Conservation (phyloP, 352 stramenopile genomes). For the Elongisporangium undulatum region DNA sequence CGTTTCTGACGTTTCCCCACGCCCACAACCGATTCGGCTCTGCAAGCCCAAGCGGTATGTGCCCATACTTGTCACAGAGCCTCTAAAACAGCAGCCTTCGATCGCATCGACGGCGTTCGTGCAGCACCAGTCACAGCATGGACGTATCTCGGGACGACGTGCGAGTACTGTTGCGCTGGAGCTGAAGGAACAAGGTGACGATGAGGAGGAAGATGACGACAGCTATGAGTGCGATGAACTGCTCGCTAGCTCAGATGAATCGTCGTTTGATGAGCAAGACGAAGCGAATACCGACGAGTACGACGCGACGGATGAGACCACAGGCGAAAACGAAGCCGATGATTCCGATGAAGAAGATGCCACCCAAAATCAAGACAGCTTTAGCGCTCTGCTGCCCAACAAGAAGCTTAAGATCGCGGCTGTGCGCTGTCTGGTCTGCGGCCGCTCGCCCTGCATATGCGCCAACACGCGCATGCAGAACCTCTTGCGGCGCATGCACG, state of each 20-base stretch:
- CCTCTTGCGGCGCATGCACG: conserved; percentile 29
- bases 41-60: not conserved
- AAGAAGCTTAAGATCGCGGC: conserved; percentile 43
- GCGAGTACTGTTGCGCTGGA: not conserved
- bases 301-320: not conserved
- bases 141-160: not conserved
- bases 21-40: not conserved
- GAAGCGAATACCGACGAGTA: conserved; percentile 2
- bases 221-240: conserved; percentile 77
- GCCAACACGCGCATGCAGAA: conserved; percentile 35
- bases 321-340: not conserved
- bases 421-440: conserved; percentile 21
- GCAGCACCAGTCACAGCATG: not conserved
- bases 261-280: conserved; percentile 17
- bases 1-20: not conserved
- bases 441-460: conserved; percentile 27
- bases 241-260: conserved; percentile 46
- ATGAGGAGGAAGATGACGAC: conserved; percentile 29
- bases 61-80: not conserved
- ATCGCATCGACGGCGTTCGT: not conserved
- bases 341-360: not conserved
- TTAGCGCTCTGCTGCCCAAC: conserved; percentile 16
- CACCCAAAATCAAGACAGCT: not conserved
- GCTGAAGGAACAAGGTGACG: not conserved
- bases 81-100: not conserved